Conservation (phyloP, 2,329 filamentous ascomycete species). For the Exophiala oligosperma region DNA sequence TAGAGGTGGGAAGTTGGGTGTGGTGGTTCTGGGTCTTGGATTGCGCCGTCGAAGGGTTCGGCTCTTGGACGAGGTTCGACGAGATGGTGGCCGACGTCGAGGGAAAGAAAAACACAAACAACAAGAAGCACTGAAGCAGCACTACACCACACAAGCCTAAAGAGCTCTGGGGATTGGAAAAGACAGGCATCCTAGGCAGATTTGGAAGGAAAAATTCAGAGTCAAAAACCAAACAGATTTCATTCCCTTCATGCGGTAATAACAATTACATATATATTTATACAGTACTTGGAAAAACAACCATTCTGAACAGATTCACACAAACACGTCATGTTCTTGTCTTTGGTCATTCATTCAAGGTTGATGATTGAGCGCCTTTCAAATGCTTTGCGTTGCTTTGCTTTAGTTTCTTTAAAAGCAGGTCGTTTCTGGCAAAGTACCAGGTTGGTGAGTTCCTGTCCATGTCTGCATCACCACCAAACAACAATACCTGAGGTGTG, state of each 20-base stretch:
- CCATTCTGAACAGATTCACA: too few species aligned
- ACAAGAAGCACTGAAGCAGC: background rate
- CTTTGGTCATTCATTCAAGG: too few species aligned
- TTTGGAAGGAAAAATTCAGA: too few species aligned
- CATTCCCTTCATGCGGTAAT: background rate
- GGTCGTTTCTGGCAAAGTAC: background rate
- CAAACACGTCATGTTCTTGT: too few species aligned
- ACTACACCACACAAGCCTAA: background rate
- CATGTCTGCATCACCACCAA: background rate
- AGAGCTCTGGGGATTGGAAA: too few species aligned
- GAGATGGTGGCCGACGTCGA: conserved; percentile 6
- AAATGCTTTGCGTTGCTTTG: background rate
- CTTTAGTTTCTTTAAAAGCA: background rate
- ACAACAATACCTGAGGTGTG: too few species aligned
- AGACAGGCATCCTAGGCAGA: too few species aligned
- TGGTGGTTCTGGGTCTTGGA: conserved; percentile 58
- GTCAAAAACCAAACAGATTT: background rate
- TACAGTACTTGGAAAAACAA: too few species aligned
- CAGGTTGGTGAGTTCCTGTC: background rate
- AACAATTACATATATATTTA: background rate
- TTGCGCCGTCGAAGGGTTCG: conserved; percentile 54
- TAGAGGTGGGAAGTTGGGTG: conserved; percentile 47
- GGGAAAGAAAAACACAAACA: background rate
- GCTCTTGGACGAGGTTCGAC: conserved; percentile 13
- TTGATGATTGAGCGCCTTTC: background rate